Evolutionary conservation across 768 basidiomycete genomes (phyloP).

Genomic region (Albatrellus ellisii): DNA sequence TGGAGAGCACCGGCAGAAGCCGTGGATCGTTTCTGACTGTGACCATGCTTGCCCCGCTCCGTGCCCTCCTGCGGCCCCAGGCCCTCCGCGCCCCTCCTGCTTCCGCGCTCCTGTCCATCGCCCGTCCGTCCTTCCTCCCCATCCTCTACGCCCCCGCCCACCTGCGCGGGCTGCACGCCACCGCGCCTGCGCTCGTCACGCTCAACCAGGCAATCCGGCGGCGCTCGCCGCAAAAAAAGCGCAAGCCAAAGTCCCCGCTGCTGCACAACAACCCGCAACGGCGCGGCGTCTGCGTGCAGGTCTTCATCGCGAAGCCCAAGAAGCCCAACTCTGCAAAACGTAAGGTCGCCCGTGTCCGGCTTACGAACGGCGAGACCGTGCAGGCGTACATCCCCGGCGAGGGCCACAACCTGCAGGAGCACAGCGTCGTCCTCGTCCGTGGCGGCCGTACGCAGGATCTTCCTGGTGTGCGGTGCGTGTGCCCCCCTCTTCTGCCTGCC

Average conservation of each 20-base stretch:
- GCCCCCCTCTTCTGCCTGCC: neutral
- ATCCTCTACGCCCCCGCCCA: slow-evolving; percentile 5
- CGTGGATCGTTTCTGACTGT: neutral
- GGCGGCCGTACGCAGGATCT: slow-evolving; percentile 96
- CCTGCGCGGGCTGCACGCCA: slow-evolving; percentile 48
- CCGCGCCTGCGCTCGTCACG: slow-evolving; percentile 46
- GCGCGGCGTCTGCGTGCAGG: slow-evolving; percentile 82
- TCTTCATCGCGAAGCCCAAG: slow-evolving; percentile 78
- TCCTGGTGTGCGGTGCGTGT: slow-evolving; percentile 82
- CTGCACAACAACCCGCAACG: slow-evolving; percentile 71
- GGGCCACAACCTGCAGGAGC: slow-evolving; percentile 96
- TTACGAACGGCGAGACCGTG: slow-evolving; percentile 77
- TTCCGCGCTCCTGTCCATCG: neutral
- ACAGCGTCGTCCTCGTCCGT: slow-evolving; percentile 88
- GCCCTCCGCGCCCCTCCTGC: slow-evolving; percentile 2
- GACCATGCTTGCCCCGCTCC: slow-evolving; percentile 7
- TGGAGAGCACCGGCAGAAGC: neutral
- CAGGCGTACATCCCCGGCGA: slow-evolving; percentile 96
- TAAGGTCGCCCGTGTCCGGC: slow-evolving; percentile 89
- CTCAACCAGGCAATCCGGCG: slow-evolving; percentile 83
- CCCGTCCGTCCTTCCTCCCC: slow-evolving; percentile 7
- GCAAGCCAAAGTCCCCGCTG: slow-evolving; percentile 59
- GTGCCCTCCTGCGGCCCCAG: slow-evolving; percentile 4
- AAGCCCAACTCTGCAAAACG: slow-evolving; percentile 99
- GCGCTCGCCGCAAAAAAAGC: slow-evolving; percentile 37